Evolutionary conservation across 2,329 filamentous ascomycete genomes (phyloP).

Genomic region (Alternaria sp.): DNA sequence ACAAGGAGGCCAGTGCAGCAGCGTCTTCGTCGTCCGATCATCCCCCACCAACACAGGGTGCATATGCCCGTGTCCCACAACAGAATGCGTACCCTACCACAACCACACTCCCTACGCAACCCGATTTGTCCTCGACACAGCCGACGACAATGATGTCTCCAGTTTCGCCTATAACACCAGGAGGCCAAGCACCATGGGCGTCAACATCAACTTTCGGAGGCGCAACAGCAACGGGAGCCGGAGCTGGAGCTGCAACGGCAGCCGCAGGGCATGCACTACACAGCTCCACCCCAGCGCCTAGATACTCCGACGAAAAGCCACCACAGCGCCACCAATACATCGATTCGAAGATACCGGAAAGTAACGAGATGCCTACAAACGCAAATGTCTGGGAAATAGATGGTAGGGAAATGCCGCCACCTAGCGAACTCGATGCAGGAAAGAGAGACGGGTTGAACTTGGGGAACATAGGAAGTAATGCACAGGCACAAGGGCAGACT

Average conservation of each 20-base stretch:
- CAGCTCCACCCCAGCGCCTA: background rate
- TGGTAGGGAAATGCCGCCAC: slow-evolving; percentile 8
- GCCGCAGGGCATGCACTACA: background rate
- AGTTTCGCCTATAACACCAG: background rate
- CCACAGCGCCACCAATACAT: background rate
- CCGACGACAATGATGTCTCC: slow-evolving; percentile 4
- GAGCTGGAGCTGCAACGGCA: background rate
- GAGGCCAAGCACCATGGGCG: slow-evolving; percentile 6
- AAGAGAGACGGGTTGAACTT: slow-evolving; percentile 1
- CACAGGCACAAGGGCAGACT: background rate
- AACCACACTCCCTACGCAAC: background rate
- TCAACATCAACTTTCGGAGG: slow-evolving; percentile 1
- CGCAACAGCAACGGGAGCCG: background rate
- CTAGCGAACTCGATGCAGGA: slow-evolving; percentile 13
- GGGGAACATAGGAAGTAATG: background rate
- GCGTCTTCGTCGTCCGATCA: background rate
- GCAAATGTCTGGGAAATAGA: slow-evolving; percentile 25
- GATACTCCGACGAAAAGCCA: slow-evolving; percentile 11
- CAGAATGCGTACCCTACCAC: background rate
- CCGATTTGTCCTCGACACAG: background rate
- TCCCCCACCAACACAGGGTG: background rate
- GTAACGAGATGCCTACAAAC: slow-evolving; percentile 18
- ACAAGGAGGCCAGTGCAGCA: slow-evolving; percentile 5
- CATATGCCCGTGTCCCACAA: background rate
- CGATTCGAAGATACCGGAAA: background rate